A percentile compares a stretch with the other conserved stretches of the same genome.
phyloP scores from a whole-genome alignment of 2,329 filamentous ascomycete genomes.

The Massarina eburnea region DNA sequence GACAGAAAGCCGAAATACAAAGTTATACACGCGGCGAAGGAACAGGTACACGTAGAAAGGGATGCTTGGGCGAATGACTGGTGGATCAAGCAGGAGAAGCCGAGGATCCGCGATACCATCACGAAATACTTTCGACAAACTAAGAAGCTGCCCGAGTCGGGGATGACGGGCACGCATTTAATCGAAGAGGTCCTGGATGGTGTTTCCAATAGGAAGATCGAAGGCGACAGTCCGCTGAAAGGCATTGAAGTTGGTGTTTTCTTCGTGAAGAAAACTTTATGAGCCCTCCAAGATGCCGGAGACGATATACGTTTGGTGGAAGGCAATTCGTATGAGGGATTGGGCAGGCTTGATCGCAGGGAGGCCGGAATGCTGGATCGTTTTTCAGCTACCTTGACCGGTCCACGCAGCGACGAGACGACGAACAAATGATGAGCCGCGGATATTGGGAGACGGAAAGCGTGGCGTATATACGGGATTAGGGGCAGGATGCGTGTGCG shows the following conservation, averaged over 20 bases:
- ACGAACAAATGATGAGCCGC: too few species aligned
- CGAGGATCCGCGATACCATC: conserved; percentile 57
- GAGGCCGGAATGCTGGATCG: too few species aligned
- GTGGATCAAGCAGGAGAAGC: conserved; percentile 67
- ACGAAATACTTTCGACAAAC: conserved; percentile 49
- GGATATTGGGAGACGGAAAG: too few species aligned
- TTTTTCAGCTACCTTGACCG: too few species aligned
- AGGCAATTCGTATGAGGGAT: too few species aligned
- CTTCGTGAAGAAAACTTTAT: conserved; percentile 41
- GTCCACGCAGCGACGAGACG: too few species aligned
- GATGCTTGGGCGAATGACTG: conserved; percentile 61
- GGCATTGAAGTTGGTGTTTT: conserved; percentile 53
- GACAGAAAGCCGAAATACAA: conserved; percentile 42
- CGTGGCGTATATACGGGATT: too few species aligned
- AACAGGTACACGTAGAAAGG: conserved; percentile 54
- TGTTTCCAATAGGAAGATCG: conserved; percentile 55
- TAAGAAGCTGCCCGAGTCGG: conserved; percentile 45
- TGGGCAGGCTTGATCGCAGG: too few species aligned
- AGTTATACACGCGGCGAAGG: conserved; percentile 54
- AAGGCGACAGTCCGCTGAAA: conserved; percentile 33
- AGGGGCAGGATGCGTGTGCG: too few species aligned
- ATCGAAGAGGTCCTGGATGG: conserved; percentile 62
- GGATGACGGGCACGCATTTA: conserved; percentile 57
- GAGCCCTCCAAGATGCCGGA: too few species aligned
- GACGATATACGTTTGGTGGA: too few species aligned